Evolutionary conservation across 352 stramenopile species (phyloP).

Genomic region (Globisporangium megalacanthum): DNA sequence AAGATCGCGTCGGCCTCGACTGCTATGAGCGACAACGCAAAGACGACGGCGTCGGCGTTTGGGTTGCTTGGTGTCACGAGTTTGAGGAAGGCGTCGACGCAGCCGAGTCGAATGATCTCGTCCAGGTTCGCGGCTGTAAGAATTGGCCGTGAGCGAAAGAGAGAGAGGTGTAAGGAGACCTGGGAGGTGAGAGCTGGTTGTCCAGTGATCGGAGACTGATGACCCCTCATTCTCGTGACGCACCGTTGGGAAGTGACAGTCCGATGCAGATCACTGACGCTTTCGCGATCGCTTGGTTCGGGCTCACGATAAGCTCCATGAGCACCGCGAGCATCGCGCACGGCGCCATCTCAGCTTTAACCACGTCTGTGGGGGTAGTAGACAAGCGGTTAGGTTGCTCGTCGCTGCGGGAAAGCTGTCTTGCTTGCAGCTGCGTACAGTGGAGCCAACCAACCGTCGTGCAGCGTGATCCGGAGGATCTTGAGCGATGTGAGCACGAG

Average conservation of each 20-base stretch:
- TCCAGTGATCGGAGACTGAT: not conserved
- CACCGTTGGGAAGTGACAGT: slow-evolving; percentile 51
- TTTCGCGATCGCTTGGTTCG: slow-evolving; percentile 31
- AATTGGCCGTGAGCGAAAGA: not conserved
- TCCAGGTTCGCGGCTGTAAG: slow-evolving; percentile 44
- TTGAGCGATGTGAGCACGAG: slow-evolving; percentile 45
- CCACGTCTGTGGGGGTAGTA: slow-evolving; percentile 11
- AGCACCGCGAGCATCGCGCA: slow-evolving; percentile 37
- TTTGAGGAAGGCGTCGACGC: slow-evolving; percentile 50
- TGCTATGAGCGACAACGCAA: slow-evolving; percentile 50
- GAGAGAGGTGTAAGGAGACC: no score
- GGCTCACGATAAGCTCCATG: slow-evolving; percentile 33
- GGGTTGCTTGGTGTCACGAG: slow-evolving; percentile 37
- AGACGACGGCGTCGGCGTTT: slow-evolving; percentile 42
- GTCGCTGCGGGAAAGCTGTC: no score
- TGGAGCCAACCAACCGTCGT: slow-evolving; percentile 23
- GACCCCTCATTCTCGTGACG: not conserved
- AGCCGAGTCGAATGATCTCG: slow-evolving; percentile 43
- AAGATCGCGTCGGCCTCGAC: slow-evolving; percentile 51
- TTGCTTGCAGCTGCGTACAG: no score
- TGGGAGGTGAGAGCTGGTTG: not conserved
- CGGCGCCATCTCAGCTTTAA: slow-evolving; percentile 26
- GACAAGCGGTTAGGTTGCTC: not conserved
- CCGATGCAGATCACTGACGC: slow-evolving; percentile 51
- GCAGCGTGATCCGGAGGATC: slow-evolving; percentile 41